Evolutionary conservation across 371 early-diverging fungal species (phyloP), one percentile per base, ranked within the genome.

Genomic region (Mucor ambiguus): DNA sequence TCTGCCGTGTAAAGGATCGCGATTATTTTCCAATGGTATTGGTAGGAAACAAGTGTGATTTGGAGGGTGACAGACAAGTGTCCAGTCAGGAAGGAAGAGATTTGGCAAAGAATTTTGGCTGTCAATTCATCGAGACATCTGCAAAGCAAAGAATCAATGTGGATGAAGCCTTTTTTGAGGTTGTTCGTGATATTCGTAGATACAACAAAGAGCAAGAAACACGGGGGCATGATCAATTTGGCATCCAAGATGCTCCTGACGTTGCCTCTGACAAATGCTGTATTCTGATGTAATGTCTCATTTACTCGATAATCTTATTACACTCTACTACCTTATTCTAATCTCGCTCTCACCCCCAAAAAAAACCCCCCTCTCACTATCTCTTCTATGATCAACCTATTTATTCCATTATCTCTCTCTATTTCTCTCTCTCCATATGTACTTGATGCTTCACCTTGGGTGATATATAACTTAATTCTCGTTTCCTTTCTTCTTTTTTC

Each of bases 21-120:
- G 92, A 92, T 48, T 85, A 79, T 49, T 93, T 92, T 72, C 96
- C 96, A 18, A 92, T 96, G 61, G 89, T 96, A 54, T 77, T 98
- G n/a, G 89, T 96, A n/a, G 99, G 93, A 18, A 99, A 99, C 87
- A 99, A 99, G 81, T 92, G 90, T 62, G 98, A 99, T 85, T 77
- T 96, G 65, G 90, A 89, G 35, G 68, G 73, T 32, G 93, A 97
- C 59, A 82, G 96, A 60, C 87, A 87, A 52, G 75, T 75, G 12
- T 75, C 69, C 14, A 68, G 66, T 56, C 69, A 69, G 63, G 75
- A 75, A 64, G 75, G 75, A 8, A 60, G 63, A 41, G 75, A 75
- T 57, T 62, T 72, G 22, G 75, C 75, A 62, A 71, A 69, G 38
- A 52, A 44, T 9, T 75, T 75, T 41, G 71, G 71, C n/a, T 72